Evolutionary conservation across 2,329 filamentous ascomycete species (phyloP).

Genomic region (Orbilia javanica): DNA sequence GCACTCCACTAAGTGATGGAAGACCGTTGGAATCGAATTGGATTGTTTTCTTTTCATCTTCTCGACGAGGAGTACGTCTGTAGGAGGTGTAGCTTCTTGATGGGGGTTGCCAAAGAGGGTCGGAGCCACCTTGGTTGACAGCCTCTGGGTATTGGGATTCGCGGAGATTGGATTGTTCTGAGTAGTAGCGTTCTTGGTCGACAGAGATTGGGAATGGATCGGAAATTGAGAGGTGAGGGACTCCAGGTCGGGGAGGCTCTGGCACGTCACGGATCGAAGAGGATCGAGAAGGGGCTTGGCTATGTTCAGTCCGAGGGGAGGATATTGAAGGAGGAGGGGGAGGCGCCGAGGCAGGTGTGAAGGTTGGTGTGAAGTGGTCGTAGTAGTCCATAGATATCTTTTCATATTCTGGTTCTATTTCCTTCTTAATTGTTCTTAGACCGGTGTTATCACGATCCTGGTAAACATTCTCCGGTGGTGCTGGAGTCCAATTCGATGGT

Average conservation of each 20-base stretch:
- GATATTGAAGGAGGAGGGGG: neutral
- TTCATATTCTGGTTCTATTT: conserved; percentile 39
- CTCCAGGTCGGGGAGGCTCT: conserved; percentile 17
- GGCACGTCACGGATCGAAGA: neutral
- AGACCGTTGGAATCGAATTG: conserved; percentile 39
- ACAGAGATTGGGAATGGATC: conserved; percentile 55
- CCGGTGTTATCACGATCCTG: conserved; percentile 44
- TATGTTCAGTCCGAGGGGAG: neutral
- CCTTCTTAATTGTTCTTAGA: conserved; percentile 27
- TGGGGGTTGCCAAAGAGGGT: conserved; percentile 38
- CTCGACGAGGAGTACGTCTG: conserved; percentile 32
- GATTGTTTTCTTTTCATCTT: conserved; percentile 15
- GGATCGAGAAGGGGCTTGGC: conserved; percentile 6
- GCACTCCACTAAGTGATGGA: conserved; percentile 38
- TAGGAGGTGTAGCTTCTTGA: conserved; percentile 40
- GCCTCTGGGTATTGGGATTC: conserved; percentile 53
- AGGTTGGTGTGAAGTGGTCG: conserved; percentile 44
- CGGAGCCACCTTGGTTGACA: conserved; percentile 43
- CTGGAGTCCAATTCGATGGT: conserved; percentile 42
- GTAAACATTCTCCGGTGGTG: conserved; percentile 21
- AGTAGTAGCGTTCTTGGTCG: conserved; percentile 45
- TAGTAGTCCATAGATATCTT: conserved; percentile 55
- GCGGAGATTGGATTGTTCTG: conserved; percentile 28
- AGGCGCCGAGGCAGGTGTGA: conserved; percentile 20
- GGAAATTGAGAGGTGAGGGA: conserved; percentile 45